Conservation (phyloP, 192 early-diverging fungal species). For the Rhizophagus clarus region DNA sequence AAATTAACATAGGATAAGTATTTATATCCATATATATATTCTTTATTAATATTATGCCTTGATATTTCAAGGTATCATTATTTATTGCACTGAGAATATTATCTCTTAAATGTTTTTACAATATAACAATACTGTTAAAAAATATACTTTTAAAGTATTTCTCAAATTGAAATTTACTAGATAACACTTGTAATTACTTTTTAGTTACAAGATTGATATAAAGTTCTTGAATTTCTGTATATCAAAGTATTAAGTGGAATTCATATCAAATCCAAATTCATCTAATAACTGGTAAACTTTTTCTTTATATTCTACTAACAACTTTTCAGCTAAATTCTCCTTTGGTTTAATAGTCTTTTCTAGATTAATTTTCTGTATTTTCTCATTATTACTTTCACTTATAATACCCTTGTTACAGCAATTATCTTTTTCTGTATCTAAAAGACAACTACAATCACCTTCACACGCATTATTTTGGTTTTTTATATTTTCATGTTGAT, state of each 20-base stretch:
- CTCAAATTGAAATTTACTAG: too few relatives aligned
- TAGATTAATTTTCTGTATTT: neutral
- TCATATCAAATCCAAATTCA: conserved; percentile 9
- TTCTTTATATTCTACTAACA: neutral
- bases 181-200: too few relatives aligned
- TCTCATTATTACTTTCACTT: neutral
- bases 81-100: too few relatives aligned
- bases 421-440: neutral
- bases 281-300: conserved; percentile 1
- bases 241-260: neutral
- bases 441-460: too few relatives aligned
- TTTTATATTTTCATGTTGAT: neutral
- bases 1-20: neutral
- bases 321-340: neutral
- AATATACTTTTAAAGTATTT: too few relatives aligned
- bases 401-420: neutral
- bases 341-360: neutral
- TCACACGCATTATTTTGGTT: neutral
- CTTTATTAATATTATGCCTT: too few relatives aligned
- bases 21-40: too few relatives aligned
- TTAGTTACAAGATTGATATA: neutral
- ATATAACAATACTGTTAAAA: too few relatives aligned
- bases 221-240: neutral
- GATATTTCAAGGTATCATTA: too few relatives aligned
- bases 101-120: too few relatives aligned